phyloP scores from a whole-genome alignment of 495 filamentous ascomycete genomes.

The Hypoxylon lienhwacheense region DNA sequence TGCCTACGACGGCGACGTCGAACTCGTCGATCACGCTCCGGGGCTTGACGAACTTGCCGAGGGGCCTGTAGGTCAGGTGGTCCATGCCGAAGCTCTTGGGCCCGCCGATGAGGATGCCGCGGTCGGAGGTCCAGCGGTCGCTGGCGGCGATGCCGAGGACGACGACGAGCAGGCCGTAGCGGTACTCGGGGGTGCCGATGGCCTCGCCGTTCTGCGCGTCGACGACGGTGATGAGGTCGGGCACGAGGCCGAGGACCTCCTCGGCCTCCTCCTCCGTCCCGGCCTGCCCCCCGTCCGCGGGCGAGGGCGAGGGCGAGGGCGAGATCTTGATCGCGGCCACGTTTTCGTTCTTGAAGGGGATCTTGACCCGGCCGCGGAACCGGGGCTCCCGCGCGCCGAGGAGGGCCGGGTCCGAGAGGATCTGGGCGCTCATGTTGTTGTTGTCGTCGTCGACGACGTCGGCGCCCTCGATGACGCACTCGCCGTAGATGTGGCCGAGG shows the following conservation, averaged over 20 bases:
- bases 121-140: slow-evolving; percentile 57
- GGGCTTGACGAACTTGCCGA: slow-evolving; percentile 54
- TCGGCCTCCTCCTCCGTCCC: slow-evolving; percentile 47
- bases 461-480: slow-evolving; percentile 55
- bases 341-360: slow-evolving; percentile 70
- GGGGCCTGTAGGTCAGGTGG: slow-evolving; percentile 50
- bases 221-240: slow-evolving; percentile 63
- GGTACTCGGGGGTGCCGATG: slow-evolving; percentile 63
- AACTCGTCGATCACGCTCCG: slow-evolving; percentile 58
- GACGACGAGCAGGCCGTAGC: slow-evolving; percentile 60
- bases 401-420: not conserved
- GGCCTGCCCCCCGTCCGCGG: slow-evolving; percentile 21
- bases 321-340: slow-evolving; percentile 53
- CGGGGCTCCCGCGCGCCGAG: not conserved
- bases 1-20: slow-evolving; percentile 51
- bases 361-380: slow-evolving; percentile 50
- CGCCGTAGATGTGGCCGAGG: slow-evolving; percentile 58
- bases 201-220: slow-evolving; percentile 62
- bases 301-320: slow-evolving; percentile 3
- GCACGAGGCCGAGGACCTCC: slow-evolving; percentile 59
- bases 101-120: slow-evolving; percentile 56
- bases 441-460: slow-evolving; percentile 40
- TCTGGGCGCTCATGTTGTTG: slow-evolving; percentile 21
- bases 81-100: slow-evolving; percentile 56
- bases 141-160: slow-evolving; percentile 61